Base-by-base conservation (phyloP, 768 basidiomycete species). In the Terana coerulea region DNA sequence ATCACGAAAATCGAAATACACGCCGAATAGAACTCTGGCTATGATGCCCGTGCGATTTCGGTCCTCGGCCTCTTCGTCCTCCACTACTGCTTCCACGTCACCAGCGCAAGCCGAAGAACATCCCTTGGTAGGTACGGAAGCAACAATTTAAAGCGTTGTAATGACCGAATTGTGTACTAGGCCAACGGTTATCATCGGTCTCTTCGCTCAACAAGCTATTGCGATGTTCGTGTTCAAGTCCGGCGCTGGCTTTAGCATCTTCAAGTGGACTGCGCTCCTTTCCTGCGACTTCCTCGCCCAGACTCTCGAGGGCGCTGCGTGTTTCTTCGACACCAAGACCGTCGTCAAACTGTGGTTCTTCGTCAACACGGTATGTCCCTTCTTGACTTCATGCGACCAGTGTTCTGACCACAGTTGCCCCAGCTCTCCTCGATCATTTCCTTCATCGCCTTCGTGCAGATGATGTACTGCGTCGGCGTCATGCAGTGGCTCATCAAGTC, bases 401-500 rank as follows among this genome's bases (percentile, higher is more conserved):
- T 21, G 17, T 22, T 37, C 39, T 30, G 31, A 25, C 21, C 29
- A 8, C 14, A 15, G 31, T 80, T n/a, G n/a, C n/a, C n/a, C n/a
- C n/a, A n/a, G n/a, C 79, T 93, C 34, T 62, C 78, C 9, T 78
- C 86, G 17, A 88, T 95, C 67, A 91, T 97, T 63, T 95, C 95
- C 77, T 97, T 97, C 76, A 80, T 97, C 59, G 91, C 93, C 24
- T 87, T 91, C 58, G 81, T 94, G 49, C 91, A 94, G 68, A 91
- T 93, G 88, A 67, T 91, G 69, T 94, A 92, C 72, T 88, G 93
- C 54, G 70, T 91, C 48, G 89, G 92, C 44, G 86, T 90, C 28
- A 94, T 95, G 91, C 91, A 94, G 73, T 95, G 93, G 91, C 68
- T 95, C 61, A 82, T 95, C 68, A 80, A 79, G 61, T 75, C 90